Evolutionary conservation across 148 eudicot genomes (phyloP).

Genomic region (Limonium bicolor): DNA sequence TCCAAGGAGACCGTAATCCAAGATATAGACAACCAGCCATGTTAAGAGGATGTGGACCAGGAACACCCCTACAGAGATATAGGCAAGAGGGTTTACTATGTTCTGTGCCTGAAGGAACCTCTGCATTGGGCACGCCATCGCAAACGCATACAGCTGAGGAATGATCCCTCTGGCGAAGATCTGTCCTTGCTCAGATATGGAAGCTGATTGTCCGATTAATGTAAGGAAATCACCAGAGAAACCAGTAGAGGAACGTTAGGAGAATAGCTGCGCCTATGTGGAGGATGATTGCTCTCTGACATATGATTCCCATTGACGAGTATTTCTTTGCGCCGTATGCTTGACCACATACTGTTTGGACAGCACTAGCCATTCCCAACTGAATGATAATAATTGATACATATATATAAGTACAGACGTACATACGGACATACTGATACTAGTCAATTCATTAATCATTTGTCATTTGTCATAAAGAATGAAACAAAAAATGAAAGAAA

Average conservation of each 20-base stretch:
- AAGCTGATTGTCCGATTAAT: background rate
- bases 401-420: background rate
- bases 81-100: slow-evolving; percentile 1
- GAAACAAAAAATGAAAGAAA: background rate
- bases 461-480: background rate
- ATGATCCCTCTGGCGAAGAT: background rate
- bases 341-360: slow-evolving; percentile 2
- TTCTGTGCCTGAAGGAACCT: slow-evolving; percentile 1
- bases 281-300: slow-evolving; percentile 3
- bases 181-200: background rate
- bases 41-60: slow-evolving; percentile 3
- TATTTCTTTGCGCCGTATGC: slow-evolving; percentile 4
- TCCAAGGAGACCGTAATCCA: slow-evolving; percentile 16
- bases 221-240: background rate
- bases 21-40: slow-evolving; percentile 14
- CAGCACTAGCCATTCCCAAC: slow-evolving; percentile 5
- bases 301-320: slow-evolving; percentile 1
- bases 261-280: background rate
- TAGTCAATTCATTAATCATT: background rate
- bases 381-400: background rate
- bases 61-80: background rate
- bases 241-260: background rate
- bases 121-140: background rate
- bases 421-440: background rate
- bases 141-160: slow-evolving; percentile 2